Conservation (phyloP, 345 rosid genomes). For the Populus deltoides region DNA sequence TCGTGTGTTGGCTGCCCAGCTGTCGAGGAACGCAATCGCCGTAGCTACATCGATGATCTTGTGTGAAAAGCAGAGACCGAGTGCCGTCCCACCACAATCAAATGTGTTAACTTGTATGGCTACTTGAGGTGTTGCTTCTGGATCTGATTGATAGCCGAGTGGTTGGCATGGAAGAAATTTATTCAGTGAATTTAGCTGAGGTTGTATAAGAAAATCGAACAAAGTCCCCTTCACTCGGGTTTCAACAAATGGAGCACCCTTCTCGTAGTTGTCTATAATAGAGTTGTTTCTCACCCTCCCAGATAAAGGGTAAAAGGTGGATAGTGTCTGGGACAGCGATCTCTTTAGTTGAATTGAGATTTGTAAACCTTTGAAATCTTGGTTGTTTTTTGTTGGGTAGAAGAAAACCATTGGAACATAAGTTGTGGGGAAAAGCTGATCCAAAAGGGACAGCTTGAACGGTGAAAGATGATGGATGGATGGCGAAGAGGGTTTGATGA, state of each 20-base stretch:
- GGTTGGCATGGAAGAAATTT: neutral
- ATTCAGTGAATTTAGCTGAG: neutral
- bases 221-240: neutral
- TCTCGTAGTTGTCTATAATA: neutral
- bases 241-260: constrained; percentile 4
- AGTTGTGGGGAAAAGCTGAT: neutral
- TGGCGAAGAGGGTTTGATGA: neutral
- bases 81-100: neutral
- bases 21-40: neutral
- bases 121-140: neutral
- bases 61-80: neutral
- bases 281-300: constrained; percentile 5
- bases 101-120: neutral
- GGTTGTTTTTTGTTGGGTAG: neutral
- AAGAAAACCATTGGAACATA: neutral
- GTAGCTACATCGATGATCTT: neutral
- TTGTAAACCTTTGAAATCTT: no score
- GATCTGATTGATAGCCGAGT: neutral
- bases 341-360: neutral
- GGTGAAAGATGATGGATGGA: neutral
- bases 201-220: neutral
- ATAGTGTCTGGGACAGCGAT: constrained; percentile 4
- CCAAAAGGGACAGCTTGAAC: neutral
- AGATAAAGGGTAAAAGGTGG: neutral
- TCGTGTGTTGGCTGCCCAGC: neutral